These are phyloP conservation scores for Triticum turgidum DNA, from an alignment of 176 grass and related monocot species.

Conservation along the genomic window DNA sequence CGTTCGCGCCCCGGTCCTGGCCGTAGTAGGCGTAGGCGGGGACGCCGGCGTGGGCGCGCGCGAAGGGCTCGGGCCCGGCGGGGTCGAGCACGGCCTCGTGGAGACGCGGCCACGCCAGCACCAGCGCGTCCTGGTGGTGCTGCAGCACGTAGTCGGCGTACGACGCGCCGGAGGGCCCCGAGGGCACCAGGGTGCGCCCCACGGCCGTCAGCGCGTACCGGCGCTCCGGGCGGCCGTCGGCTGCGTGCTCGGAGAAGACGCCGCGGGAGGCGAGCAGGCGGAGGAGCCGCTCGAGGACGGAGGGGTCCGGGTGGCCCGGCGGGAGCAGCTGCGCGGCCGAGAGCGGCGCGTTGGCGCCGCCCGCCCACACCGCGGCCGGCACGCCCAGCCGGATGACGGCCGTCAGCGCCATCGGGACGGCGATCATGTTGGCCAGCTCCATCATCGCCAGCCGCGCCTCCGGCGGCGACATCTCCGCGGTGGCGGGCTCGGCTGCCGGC, in stretches of 20 bases:
- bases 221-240: background rate
- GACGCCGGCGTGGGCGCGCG: slow-evolving; percentile 62
- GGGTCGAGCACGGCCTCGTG: slow-evolving; percentile 79
- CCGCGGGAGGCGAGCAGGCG: slow-evolving; percentile 68
- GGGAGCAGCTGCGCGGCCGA: slow-evolving; percentile 43
- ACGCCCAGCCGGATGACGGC: slow-evolving; percentile 65
- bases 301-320: slow-evolving; percentile 30
- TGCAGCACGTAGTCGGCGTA: slow-evolving; percentile 86
- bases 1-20: slow-evolving; percentile 52
- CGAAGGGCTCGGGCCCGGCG: slow-evolving; percentile 69
- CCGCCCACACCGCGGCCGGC: slow-evolving; percentile 47
- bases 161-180: slow-evolving; percentile 24
- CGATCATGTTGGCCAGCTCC: slow-evolving; percentile 79
- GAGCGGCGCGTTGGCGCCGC: slow-evolving; percentile 49
- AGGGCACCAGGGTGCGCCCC: slow-evolving; percentile 54
- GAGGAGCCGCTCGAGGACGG: slow-evolving; percentile 65
- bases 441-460: slow-evolving; percentile 63
- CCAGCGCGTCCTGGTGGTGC: slow-evolving; percentile 90
- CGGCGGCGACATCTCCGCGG: background rate
- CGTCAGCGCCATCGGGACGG: slow-evolving; percentile 80
- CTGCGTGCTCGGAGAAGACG: slow-evolving; percentile 52
- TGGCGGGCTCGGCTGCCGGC: background rate
- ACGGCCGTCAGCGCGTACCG: slow-evolving; percentile 66
- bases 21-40: slow-evolving; percentile 80
- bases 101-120: slow-evolving; percentile 64